phyloP scores from a whole-genome alignment of 441 rosid species.

The Bocquillonia castaneifolia region DNA sequence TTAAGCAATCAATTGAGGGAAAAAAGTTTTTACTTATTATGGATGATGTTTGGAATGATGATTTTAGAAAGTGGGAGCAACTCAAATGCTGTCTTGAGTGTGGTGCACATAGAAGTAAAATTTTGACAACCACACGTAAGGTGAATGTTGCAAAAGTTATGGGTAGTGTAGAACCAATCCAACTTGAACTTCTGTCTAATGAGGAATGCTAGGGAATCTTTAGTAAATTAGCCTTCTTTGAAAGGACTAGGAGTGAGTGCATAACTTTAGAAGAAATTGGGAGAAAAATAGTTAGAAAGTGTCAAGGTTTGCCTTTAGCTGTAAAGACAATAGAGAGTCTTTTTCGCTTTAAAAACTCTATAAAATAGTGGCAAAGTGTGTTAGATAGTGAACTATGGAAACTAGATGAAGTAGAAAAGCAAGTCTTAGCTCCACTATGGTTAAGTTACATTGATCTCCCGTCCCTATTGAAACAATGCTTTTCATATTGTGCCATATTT shows the following conservation, averaged over 20 bases:
- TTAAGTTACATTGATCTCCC: conserved; percentile 14
- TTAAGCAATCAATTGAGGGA: background rate
- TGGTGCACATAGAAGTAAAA: background rate
- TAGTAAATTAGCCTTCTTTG: background rate
- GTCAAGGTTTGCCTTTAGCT: conserved; percentile 12
- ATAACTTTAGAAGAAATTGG: background rate
- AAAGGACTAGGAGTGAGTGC: background rate
- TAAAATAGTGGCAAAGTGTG: conserved; percentile 1
- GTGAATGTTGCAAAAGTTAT: background rate
- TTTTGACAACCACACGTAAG: conserved; percentile 9
- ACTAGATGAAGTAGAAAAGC: background rate
- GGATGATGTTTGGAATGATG: conserved; percentile 8
- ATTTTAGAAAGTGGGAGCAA: background rate
- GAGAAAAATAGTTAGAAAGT: background rate
- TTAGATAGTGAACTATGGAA: conserved; percentile 11
- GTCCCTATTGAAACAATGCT: background rate
- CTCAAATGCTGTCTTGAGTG: background rate
- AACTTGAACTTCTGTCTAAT: background rate
- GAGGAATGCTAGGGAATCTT: background rate
- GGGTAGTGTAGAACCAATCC: background rate
- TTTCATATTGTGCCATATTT: background rate
- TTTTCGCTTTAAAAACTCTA: background rate
- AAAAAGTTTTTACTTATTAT: background rate
- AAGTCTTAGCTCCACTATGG: background rate
- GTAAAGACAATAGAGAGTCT: conserved; percentile 2